phyloP scores from a whole-genome alignment of 192 early-diverging fungal genomes.

The Gamsiella multidivaricata region DNA sequence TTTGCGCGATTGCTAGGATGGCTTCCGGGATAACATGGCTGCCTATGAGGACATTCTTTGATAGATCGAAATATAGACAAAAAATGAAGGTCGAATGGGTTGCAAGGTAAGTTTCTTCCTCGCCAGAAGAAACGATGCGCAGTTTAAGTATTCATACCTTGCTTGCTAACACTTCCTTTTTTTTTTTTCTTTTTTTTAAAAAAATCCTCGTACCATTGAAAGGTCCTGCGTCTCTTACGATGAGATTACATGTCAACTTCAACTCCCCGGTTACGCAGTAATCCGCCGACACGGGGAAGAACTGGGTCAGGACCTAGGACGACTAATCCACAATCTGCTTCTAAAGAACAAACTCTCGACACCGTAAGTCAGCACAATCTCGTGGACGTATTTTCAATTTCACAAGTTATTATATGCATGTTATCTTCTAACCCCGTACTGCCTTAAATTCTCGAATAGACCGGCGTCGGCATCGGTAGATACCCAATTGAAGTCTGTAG shows the following conservation, averaged over 20 bases:
- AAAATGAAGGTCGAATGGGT: slow-evolving; percentile 24
- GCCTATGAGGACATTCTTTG: slow-evolving; percentile 24
- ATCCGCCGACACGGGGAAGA: slow-evolving; percentile 21
- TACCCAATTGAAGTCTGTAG: too few relatives aligned
- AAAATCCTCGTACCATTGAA: neutral
- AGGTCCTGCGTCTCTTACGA: slow-evolving; percentile 17
- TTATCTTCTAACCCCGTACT: too few relatives aligned
- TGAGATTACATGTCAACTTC: neutral
- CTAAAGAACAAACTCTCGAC: neutral
- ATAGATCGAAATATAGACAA: slow-evolving; percentile 9
- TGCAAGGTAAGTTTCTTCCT: slow-evolving; percentile 5
- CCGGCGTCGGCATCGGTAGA: too few relatives aligned
- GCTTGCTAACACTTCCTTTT: too few relatives aligned
- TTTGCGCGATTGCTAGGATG: slow-evolving; percentile 35
- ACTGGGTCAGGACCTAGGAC: slow-evolving; percentile 1
- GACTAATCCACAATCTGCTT: neutral
- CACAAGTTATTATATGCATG: too few relatives aligned
- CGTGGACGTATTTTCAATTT: too few relatives aligned
- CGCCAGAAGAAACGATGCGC: neutral
- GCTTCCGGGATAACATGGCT: slow-evolving; percentile 26
- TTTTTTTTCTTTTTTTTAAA: neutral
- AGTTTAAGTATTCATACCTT: too few relatives aligned
- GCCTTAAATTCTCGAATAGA: too few relatives aligned
- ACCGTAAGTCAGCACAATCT: too few relatives aligned
- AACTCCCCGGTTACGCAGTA: slow-evolving; percentile 1